These are phyloP conservation scores for Stachybotrys elegans DNA, from an alignment of 2,329 filamentous ascomycete species.

Conservation along the genomic window DNA sequence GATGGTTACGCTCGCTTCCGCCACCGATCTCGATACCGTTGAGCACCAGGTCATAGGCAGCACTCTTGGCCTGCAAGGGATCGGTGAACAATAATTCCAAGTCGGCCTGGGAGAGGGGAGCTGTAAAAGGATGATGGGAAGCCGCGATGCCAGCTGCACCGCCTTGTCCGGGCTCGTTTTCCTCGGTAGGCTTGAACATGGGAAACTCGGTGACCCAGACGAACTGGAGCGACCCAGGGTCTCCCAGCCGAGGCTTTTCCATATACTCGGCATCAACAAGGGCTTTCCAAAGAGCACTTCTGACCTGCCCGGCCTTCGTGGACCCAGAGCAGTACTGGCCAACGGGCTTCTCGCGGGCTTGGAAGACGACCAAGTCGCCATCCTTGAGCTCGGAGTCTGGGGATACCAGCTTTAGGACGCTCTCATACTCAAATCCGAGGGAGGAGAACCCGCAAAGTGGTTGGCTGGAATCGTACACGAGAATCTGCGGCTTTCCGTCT, in stretches of 20 bases:
- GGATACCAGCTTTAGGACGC: constrained; percentile 33
- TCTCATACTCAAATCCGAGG: constrained; percentile 63
- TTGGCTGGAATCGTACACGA: constrained; percentile 67
- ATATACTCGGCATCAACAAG: constrained; percentile 62
- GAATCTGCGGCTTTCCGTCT: constrained; percentile 73
- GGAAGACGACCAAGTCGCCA: constrained; percentile 76
- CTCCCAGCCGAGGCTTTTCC: constrained; percentile 29
- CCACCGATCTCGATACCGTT: constrained; percentile 94
- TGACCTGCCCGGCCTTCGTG: constrained; percentile 64
- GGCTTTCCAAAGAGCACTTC: constrained; percentile 62
- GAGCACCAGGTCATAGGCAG: constrained; percentile 93
- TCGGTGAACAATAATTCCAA: constrained; percentile 68
- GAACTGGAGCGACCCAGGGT: constrained; percentile 52
- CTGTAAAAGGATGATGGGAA: constrained; percentile 95
- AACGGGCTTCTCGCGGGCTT: constrained; percentile 63
- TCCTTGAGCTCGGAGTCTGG: constrained; percentile 38
- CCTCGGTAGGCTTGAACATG: constrained; percentile 73
- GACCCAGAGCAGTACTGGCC: constrained; percentile 58
- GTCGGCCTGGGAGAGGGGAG: constrained; percentile 67
- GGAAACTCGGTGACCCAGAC: constrained; percentile 90
- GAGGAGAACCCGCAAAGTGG: constrained; percentile 73
- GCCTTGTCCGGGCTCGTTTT: constrained; percentile 68
- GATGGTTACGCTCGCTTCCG: constrained; percentile 87
- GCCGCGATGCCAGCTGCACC: constrained; percentile 75
- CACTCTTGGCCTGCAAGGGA: constrained; percentile 69